These are phyloP conservation scores for Punica granatum DNA, from an alignment of 345 rosid species.

Conservation along the genomic window DNA sequence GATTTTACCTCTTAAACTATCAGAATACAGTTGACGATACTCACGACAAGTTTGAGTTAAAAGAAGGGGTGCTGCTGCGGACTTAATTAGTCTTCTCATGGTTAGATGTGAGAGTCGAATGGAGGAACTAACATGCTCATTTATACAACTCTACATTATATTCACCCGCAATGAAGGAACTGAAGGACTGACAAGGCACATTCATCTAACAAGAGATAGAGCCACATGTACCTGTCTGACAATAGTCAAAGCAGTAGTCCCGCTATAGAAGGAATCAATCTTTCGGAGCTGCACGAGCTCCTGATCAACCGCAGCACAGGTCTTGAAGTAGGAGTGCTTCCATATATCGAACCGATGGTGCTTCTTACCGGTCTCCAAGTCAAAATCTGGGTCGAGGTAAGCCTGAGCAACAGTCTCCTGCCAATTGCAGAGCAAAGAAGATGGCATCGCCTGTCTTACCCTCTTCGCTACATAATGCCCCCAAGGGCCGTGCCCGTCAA, in stretches of 20 bases:
- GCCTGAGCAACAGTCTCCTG: constrained; percentile 62
- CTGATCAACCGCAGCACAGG: constrained; percentile 72
- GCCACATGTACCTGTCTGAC: constrained; percentile 82
- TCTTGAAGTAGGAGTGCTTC: constrained; percentile 70
- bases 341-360: constrained; percentile 48
- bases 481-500: constrained; percentile 96
- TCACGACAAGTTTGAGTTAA: no score
- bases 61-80: no score
- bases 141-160: background rate
- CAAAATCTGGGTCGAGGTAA: constrained; percentile 34
- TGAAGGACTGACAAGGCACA: background rate
- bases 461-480: constrained; percentile 85
- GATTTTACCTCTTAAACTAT: no score
- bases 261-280: constrained; percentile 72
- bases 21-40: no score
- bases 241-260: constrained; percentile 73
- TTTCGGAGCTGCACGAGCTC: constrained; percentile 61
- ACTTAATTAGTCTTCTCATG: no score
- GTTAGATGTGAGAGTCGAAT: no score
- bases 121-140: background rate
- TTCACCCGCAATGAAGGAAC: no score
- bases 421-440: constrained; percentile 63
- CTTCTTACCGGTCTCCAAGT: constrained; percentile 47
- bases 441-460: constrained; percentile 73
- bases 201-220: no score